These are phyloP conservation scores for Hippophae tibetana DNA, from an alignment of 306 rosid genomes.

Conservation along the genomic window DNA sequence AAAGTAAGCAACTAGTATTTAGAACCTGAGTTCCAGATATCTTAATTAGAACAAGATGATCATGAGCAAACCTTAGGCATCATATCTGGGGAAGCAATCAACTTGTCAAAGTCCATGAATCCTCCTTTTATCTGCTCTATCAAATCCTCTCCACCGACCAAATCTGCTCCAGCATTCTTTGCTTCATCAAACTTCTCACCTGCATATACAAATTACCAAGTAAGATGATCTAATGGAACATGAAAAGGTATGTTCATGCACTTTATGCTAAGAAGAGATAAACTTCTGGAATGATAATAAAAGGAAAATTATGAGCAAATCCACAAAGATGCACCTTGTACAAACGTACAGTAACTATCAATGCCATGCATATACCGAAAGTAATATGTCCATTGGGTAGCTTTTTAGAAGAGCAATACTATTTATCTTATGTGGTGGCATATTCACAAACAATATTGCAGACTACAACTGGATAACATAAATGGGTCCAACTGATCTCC, in stretches of 20 bases:
- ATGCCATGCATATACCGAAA: too few species aligned
- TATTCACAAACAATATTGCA: too few species aligned
- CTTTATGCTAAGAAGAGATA: neutral
- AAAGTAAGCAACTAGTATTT: neutral
- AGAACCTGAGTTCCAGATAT: neutral
- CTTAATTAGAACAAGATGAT: constrained; percentile 19
- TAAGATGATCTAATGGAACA: constrained; percentile 17
- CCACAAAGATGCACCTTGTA: neutral
- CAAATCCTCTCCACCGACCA: constrained; percentile 98
- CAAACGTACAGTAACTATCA: too few species aligned
- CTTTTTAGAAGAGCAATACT: too few species aligned
- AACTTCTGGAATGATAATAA: neutral
- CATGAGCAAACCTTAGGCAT: constrained; percentile 87
- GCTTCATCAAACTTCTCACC: constrained; percentile 97
- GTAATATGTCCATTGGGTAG: too few species aligned
- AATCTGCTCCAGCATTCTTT: constrained; percentile 92
- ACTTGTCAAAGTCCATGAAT: constrained; percentile 96
- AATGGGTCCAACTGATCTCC: too few species aligned
- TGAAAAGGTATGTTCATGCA: neutral
- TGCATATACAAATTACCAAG: constrained; percentile 20
- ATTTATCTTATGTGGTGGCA: too few species aligned
- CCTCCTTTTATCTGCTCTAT: constrained; percentile 96
- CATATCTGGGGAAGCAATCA: constrained; percentile 99
- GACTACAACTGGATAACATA: too few species aligned
- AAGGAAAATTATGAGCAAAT: neutral